phyloP scores from a whole-genome alignment of 352 stramenopile species.

The Aphanomyces invadans region DNA sequence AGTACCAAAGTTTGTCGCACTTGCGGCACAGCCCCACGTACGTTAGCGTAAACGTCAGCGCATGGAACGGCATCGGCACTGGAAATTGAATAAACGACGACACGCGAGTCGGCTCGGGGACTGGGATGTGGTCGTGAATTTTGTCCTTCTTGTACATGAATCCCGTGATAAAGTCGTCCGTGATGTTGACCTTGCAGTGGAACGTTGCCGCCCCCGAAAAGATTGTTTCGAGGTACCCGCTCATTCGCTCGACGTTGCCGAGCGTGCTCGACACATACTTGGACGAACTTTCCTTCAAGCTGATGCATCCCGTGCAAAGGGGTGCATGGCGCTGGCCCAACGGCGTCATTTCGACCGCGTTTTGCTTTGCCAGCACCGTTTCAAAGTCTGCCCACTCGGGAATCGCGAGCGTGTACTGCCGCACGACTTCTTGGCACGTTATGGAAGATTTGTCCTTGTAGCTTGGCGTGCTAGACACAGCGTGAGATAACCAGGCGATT shows the following conservation, averaged over 20 bases:
- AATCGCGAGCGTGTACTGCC: slow-evolving; percentile 60
- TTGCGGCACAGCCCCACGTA: slow-evolving; percentile 79
- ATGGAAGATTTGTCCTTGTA: slow-evolving; percentile 48
- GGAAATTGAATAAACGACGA: slow-evolving; percentile 86
- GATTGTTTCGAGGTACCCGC: slow-evolving; percentile 71
- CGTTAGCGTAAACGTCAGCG: slow-evolving; percentile 78
- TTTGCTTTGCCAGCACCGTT: slow-evolving; percentile 63
- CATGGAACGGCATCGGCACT: slow-evolving; percentile 82
- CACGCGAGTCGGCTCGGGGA: slow-evolving; percentile 74
- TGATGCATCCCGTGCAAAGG: slow-evolving; percentile 71
- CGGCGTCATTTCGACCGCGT: slow-evolving; percentile 70
- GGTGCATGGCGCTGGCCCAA: slow-evolving; percentile 74
- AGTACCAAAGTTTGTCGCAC: slow-evolving; percentile 86
- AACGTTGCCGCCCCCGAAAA: slow-evolving; percentile 72
- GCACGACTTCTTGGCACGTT: slow-evolving; percentile 73
- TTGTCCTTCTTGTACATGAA: slow-evolving; percentile 90
- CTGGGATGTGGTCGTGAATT: slow-evolving; percentile 83
- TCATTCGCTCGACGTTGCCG: slow-evolving; percentile 51
- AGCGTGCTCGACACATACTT: slow-evolving; percentile 71
- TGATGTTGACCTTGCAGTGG: slow-evolving; percentile 79
- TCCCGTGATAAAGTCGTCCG: slow-evolving; percentile 76
- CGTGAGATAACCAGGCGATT: no score
- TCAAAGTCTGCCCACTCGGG: slow-evolving; percentile 72
- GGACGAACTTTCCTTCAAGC: slow-evolving; percentile 65
- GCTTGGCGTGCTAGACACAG: slow-evolving; percentile 62